phyloP scores from a whole-genome alignment of 495 filamentous ascomycete genomes.

The Trichoderma gamsii region DNA sequence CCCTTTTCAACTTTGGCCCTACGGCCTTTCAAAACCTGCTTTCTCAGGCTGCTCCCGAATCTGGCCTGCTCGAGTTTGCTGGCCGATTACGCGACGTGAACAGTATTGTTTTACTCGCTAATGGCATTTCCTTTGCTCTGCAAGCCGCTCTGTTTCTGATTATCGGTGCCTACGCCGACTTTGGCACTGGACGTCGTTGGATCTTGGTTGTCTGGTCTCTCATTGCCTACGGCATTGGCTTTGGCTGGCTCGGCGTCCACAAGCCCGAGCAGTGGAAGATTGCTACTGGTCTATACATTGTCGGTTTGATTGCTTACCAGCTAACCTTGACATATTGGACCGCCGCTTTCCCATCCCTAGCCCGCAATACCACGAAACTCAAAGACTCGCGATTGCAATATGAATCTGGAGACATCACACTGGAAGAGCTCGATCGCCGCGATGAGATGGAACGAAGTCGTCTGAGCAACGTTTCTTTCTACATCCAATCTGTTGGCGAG shows the following conservation, averaged over 20 bases:
- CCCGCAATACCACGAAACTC: conserved; percentile 50
- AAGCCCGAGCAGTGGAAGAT: conserved; percentile 48
- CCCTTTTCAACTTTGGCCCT: conserved; percentile 63
- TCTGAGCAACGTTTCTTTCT: conserved; percentile 56
- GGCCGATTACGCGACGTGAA: conserved; percentile 50
- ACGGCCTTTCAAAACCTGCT: conserved; percentile 61
- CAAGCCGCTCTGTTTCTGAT: conserved; percentile 55
- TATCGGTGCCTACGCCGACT: conserved; percentile 56
- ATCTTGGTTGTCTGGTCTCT: conserved; percentile 55
- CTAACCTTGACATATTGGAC: conserved; percentile 64
- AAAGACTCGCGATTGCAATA: conserved; percentile 49
- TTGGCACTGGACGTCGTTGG: conserved; percentile 55
- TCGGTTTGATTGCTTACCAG: conserved; percentile 60
- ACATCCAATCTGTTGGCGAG: conserved; percentile 54
- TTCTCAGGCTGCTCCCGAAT: conserved; percentile 48
- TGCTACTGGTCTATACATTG: conserved; percentile 54
- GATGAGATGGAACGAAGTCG: conserved; percentile 58
- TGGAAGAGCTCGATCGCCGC: conserved; percentile 54
- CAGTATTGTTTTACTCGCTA: conserved; percentile 55
- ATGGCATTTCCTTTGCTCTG: conserved; percentile 59
- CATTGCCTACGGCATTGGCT: conserved; percentile 54
- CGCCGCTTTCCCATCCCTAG: conserved; percentile 57
- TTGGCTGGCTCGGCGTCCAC: conserved; percentile 60
- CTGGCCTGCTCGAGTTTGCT: conserved; percentile 44
- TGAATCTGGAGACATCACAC: conserved; percentile 44